Evolutionary conservation across 2,329 filamentous ascomycete species (phyloP).

Genomic region (Alternaria triticina): DNA sequence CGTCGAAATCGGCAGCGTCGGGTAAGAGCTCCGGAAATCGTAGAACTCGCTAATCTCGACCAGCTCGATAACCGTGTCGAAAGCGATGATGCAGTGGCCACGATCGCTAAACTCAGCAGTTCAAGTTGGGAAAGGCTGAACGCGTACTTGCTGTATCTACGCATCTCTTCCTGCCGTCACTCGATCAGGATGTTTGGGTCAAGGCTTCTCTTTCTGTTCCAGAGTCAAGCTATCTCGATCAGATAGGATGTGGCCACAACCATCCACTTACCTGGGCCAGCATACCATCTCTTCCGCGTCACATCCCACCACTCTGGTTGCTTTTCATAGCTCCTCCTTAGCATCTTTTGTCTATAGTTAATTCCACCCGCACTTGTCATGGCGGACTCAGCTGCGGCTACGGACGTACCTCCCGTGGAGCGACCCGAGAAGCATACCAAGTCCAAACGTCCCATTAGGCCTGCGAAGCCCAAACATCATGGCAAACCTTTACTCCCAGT

Average conservation of each 20-base stretch:
- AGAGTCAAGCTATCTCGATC: not conserved
- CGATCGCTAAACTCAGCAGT: slow-evolving; percentile 60
- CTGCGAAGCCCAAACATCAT: not conserved
- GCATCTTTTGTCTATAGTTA: not conserved
- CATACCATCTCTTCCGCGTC: not conserved
- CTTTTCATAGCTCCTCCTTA: not conserved
- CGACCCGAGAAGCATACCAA: not conserved
- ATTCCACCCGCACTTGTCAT: not conserved
- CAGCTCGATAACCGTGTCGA: slow-evolving; percentile 85
- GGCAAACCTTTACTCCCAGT: not conserved
- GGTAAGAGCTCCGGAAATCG: slow-evolving; percentile 95
- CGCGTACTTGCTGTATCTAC: not conserved
- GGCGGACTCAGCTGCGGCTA: not conserved
- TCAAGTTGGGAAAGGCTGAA: not conserved
- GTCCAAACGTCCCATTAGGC: not conserved
- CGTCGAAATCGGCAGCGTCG: slow-evolving; percentile 71
- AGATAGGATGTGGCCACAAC: not conserved
- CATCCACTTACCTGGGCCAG: not conserved
- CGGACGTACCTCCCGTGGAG: not conserved
- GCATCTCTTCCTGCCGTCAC: not conserved
- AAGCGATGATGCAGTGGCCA: slow-evolving; percentile 96
- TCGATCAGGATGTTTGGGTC: not conserved
- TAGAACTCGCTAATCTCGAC: slow-evolving; percentile 96
- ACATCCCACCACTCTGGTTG: not conserved
- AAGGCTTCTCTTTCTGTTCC: not conserved